phyloP scores from a whole-genome alignment of 352 stramenopile genomes.

The Thalassiosira sp. region DNA sequence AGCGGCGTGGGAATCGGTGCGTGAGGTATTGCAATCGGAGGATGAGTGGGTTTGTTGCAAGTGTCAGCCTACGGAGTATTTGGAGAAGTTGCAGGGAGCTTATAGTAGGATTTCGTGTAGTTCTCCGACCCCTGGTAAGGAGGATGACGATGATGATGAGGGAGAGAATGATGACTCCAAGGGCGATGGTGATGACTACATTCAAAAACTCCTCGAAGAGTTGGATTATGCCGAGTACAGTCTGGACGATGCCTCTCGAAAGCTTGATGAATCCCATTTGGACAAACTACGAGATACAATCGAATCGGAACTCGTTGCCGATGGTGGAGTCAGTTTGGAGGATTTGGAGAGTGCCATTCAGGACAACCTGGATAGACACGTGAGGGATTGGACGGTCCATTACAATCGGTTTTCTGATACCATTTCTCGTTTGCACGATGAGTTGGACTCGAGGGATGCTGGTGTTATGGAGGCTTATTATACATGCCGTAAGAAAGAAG shows the following conservation, averaged over 20 bases:
- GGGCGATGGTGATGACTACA: conserved; percentile 19
- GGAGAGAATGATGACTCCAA: conserved; percentile 13
- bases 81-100: conserved; percentile 29
- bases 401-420: conserved; percentile 34
- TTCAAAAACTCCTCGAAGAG: conserved; percentile 39
- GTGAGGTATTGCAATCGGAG: conserved; percentile 2
- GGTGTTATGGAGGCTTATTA: conserved; percentile 44
- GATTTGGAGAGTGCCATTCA: conserved; percentile 20
- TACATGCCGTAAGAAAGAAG: conserved; percentile 35
- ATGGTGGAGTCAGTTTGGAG: neutral
- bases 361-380: conserved; percentile 30
- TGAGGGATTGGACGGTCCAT: conserved; percentile 24
- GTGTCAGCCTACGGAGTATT: conserved; percentile 42
- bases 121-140: neutral
- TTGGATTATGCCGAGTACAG: conserved; percentile 39
- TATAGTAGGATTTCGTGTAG: conserved; percentile 7
- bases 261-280: conserved; percentile 27
- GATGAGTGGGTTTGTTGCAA: conserved; percentile 48
- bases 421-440: conserved; percentile 47
- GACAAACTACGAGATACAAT: conserved; percentile 21
- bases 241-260: conserved; percentile 24
- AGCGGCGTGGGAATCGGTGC: conserved; percentile 3
- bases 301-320: conserved; percentile 20
- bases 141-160: conserved; percentile 16
- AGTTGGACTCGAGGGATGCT: conserved; percentile 38